Evolutionary conservation across 2,329 filamentous ascomycete species (phyloP), one percentile per base, ranked within the genome.

Genomic region (Colletotrichum viniferum): DNA sequence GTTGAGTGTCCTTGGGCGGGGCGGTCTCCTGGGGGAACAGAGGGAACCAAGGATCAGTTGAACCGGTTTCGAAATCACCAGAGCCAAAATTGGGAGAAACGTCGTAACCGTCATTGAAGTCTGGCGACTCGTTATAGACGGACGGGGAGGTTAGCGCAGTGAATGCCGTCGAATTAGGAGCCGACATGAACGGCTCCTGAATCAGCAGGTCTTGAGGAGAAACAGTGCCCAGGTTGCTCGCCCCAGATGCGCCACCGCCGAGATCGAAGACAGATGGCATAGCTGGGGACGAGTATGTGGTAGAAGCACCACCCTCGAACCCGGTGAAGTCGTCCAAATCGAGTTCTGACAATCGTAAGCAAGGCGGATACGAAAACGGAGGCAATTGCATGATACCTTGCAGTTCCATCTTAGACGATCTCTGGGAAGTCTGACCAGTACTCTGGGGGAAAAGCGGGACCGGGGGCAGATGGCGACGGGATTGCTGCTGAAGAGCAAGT

Each of bases 111-210:
- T 95, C 93, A 77, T 84, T 84, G 81, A 93, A 92, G 74, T 92
- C 93, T 13, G 95, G 95, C 68, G 95, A 97, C 80, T 93, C 94
- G 81, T 94, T 90, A 80, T 92, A 93, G 73, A 92, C 88, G n/a
- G 94, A 95, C 60, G 96, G 96, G 76, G 96, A 97, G 73, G 95
- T 98, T 84, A 98, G 82, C 77, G 95, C 92, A 43, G 96, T 98
- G 82, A 97, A 92, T 38, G 94, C 92, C 62, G 93, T 90, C 3
- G 96, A 98, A 81, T 95, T 95, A 34, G 96, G 96, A 48, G 95
- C 92, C 77, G 95, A 97, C 82, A 91, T 88, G 81, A 92, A 92
- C 74, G 90, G 88, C 80, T 94, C 92, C 79, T 92, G 91, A 79
- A 96, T 88, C 78, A 94, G 86, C 78, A 98, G 88, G 81, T 98